Evolutionary conservation across 1,139 yeast genomes (phyloP).

Genomic region (Diutina mesorugosa): DNA sequence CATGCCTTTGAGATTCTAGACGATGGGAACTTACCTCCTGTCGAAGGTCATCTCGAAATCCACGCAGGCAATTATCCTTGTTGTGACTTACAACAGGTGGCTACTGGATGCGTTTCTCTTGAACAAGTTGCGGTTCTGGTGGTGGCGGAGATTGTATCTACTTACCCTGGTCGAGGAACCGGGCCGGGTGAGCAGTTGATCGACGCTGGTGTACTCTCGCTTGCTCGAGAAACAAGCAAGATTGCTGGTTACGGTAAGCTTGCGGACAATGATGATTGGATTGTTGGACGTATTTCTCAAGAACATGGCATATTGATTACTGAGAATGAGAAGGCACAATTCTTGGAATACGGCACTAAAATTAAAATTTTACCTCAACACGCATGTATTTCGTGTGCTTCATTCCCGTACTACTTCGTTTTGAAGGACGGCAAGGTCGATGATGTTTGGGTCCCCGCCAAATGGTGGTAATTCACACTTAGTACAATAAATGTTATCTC

Average conservation of each 20-base stretch:
- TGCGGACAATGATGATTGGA: conserved; percentile 32
- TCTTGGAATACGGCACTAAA: conserved; percentile 42
- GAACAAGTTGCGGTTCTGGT: conserved; percentile 43
- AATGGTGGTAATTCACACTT: conserved; percentile 4
- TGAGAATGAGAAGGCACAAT: conserved; percentile 9
- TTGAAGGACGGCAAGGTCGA: conserved; percentile 33
- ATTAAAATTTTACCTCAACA: conserved; percentile 58
- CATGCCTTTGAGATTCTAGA: conserved; percentile 22
- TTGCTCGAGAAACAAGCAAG: conserved; percentile 51
- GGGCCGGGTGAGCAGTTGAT: conserved; percentile 49
- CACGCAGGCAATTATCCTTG: conserved; percentile 74
- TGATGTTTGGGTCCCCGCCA: conserved; percentile 56
- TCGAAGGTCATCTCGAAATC: conserved; percentile 35
- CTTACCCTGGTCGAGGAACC: conserved; percentile 39
- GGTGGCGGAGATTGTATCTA: conserved; percentile 51
- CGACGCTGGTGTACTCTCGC: conserved; percentile 63
- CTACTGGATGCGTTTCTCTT: conserved; percentile 43
- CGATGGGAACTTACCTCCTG: conserved; percentile 5
- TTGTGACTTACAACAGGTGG: conserved; percentile 63
- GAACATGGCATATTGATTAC: conserved; percentile 52
- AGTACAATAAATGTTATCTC: background rate
- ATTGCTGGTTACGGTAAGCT: conserved; percentile 37
- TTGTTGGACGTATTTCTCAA: conserved; percentile 45
- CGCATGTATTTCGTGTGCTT: conserved; percentile 59
- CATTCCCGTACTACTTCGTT: conserved; percentile 46